Conservation (phyloP, 2,329 filamentous ascomycete genomes). For the Aspergillus udagawae region DNA sequence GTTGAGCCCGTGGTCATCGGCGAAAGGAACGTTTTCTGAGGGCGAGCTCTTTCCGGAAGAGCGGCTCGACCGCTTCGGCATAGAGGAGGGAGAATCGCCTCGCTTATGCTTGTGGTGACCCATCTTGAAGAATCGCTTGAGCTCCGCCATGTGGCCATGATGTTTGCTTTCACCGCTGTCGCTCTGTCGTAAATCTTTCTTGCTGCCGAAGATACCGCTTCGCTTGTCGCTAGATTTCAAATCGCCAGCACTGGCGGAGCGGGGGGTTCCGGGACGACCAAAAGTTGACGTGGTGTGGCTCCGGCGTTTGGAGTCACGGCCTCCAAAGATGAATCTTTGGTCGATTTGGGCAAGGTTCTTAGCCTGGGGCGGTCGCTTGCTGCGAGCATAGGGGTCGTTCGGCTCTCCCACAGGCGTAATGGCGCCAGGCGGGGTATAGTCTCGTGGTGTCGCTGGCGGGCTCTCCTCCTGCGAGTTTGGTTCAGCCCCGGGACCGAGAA, state of each 20-base stretch:
- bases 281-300: slow-evolving; percentile 53
- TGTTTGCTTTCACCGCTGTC: slow-evolving; percentile 48
- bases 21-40: slow-evolving; percentile 68
- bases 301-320: slow-evolving; percentile 64
- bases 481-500: slow-evolving; percentile 54
- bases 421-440: slow-evolving; percentile 61
- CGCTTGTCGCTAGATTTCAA: slow-evolving; percentile 47
- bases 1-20: slow-evolving; percentile 83
- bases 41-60: slow-evolving; percentile 51
- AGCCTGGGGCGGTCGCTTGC: slow-evolving; percentile 67
- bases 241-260: slow-evolving; percentile 43
- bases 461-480: slow-evolving; percentile 56
- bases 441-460: slow-evolving; percentile 57
- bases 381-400: slow-evolving; percentile 84
- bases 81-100: slow-evolving; percentile 58
- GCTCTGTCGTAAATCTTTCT: slow-evolving; percentile 50
- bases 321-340: slow-evolving; percentile 76
- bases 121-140: slow-evolving; percentile 92
- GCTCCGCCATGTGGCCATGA: slow-evolving; percentile 78
- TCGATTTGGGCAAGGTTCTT: slow-evolving; percentile 67
- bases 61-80: slow-evolving; percentile 53
- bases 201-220: slow-evolving; percentile 51
- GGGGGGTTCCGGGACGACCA: slow-evolving; percentile 40
- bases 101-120: slow-evolving; percentile 66
- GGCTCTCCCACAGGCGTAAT: slow-evolving; percentile 74